Evolutionary conservation across 1,139 yeast species (phyloP), one percentile per base, ranked within the genome.

Genomic region (Pichia sp.): DNA sequence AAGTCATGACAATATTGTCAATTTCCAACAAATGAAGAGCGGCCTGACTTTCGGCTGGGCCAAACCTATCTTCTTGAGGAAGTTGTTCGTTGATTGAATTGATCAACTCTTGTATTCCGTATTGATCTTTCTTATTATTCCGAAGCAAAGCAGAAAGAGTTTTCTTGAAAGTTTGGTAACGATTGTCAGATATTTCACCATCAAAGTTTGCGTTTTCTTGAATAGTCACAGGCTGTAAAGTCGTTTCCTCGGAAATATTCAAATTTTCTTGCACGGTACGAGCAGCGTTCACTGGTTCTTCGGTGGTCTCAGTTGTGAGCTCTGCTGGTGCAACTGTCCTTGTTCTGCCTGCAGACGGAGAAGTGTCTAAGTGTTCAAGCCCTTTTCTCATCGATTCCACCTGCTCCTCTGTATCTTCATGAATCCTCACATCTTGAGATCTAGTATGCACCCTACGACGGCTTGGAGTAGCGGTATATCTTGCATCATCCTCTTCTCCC

Each of bases 1-100:
- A 78, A 33, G 77, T 66, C 81, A 83, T 80, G 53, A 86, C 67
- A 64, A 82, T 78, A 62, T 83, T 83, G 61, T 81, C 82, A 5
- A 71, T 74, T 50, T 76, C 78, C 79, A 87, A 74, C 53, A 71
- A 71, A 34, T 69, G 68, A 52, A 85, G 69, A 24, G 85, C 91
- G 20, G 79, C 77, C 31, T 69, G 66, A 55, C 80, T 77, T 68
- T 87, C 95, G 6, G 66, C 71, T 4, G 67, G 65, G 14, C 74
- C 70, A 65, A 83, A 87, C 49, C 73, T 71, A 49, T 86, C 91
- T 64, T 85, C 92, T 61, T 81, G 85, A 4, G 81, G 75, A 50
- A 85, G 69, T 49, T 73, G 75, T 4, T 54, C 74, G 59, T 69
- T 67, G 29, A 67, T 55, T 40, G 55, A 14, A 16, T 50, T 53